Base-by-base conservation (phyloP, 805 yeast species). In the Nakazawaea siamensis region DNA sequence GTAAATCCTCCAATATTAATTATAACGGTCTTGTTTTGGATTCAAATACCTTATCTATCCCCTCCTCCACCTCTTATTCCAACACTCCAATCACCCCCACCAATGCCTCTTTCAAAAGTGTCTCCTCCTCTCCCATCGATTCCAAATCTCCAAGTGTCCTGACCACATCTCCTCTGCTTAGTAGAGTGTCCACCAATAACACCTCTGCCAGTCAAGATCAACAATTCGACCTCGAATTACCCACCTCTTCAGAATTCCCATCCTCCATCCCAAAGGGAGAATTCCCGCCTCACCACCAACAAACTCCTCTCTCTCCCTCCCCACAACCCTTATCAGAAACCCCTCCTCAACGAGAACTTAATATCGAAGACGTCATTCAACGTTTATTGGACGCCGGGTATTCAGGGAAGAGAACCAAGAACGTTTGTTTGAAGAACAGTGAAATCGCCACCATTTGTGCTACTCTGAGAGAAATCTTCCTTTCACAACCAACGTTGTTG, bases 341-440 rank as follows among this genome's bases (percentile, higher is more conserved):
- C 4, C 27, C 14, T 8, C 13, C 13, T 8, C 29, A 55, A 62
- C 25, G 69, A 4, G 46, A 48, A 24, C 28, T 54, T 18, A 50
- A 88, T 53, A 70, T 92, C 30, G 98, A 92, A 58, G 94, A 85
- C 50, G 66, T 85, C 32, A 92, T 92, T 41, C 97, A 88, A 61
- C 66, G 94, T 47, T 67, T 92, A 43, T 66, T 92, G 43, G 97
- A 92, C 60, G 95, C 96, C 1, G 99, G 97, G 8, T 92, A 92
- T 58, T 74, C 88, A 10, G 97, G 97, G 6, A 92, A 90, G 55
- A 71, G 95, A 51, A 86, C 96, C 8, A 87, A 85, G 58, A 73
- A 76, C 41, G 80, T 92, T 30, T 88, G 97, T 56, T 63, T 92
- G 38, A 90, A 90, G 50, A 84, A 80, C 55, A 66, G 80, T n/a